Evolutionary conservation across 2,329 filamentous ascomycete species (phyloP).

Genomic region (Lachnellula hyalina): DNA sequence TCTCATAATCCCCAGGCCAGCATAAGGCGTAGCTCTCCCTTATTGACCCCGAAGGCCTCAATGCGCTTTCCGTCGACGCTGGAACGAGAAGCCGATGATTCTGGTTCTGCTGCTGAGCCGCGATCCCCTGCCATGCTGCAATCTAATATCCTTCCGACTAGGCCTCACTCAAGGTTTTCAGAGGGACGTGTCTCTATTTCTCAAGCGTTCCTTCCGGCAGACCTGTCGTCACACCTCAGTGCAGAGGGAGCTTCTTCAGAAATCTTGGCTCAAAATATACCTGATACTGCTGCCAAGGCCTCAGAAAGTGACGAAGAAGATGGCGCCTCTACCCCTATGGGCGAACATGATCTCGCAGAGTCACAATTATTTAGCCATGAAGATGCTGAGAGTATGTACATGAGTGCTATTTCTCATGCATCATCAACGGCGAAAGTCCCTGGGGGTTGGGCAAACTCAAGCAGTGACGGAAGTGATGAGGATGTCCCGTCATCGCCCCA

Average conservation of each 20-base stretch:
- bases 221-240: not conserved
- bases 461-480: constrained; percentile 14
- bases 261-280: not conserved
- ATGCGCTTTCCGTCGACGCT: constrained; percentile 26
- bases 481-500: constrained; percentile 10
- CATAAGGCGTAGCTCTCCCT: constrained; percentile 33
- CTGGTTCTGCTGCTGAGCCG: constrained; percentile 10
- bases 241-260: not conserved
- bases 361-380: constrained; percentile 73
- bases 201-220: constrained; percentile 20
- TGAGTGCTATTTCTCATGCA: constrained; percentile 61
- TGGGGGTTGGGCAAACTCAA: constrained; percentile 24
- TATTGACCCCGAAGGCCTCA: constrained; percentile 51
- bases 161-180: constrained; percentile 23
- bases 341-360: constrained; percentile 48
- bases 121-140: constrained; percentile 14
- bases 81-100: constrained; percentile 31
- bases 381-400: constrained; percentile 82
- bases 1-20: constrained; percentile 15
- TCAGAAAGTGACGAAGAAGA: constrained; percentile 13
- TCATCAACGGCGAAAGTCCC: constrained; percentile 20
- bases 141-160: constrained; percentile 25
- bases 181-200: constrained; percentile 27
- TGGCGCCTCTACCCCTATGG: constrained; percentile 14
- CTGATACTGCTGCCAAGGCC: not conserved